Evolutionary conservation across 305 asterid species (phyloP).

Genomic region (Fraxinus sp.): DNA sequence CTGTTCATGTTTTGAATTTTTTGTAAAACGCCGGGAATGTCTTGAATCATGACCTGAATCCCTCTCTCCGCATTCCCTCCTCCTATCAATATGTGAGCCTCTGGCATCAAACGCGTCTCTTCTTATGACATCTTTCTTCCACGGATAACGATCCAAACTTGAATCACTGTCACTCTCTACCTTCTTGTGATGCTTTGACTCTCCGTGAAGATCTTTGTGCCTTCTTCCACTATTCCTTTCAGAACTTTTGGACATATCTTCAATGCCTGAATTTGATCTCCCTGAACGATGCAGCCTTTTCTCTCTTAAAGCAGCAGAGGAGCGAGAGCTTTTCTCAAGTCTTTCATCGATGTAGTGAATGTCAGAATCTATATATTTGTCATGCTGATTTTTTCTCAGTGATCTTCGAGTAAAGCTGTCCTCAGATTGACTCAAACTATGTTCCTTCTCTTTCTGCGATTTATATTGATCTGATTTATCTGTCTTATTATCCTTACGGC

Average conservation of each 20-base stretch:
- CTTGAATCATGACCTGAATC: conserved; percentile 26
- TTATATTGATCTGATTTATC: conserved; percentile 38
- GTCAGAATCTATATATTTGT: conserved; percentile 26
- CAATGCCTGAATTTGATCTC: conserved; percentile 50
- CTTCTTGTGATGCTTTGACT: conserved; percentile 47
- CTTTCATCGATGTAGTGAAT: conserved; percentile 36
- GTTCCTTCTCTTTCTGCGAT: conserved; percentile 36
- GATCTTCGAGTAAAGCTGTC: conserved; percentile 42
- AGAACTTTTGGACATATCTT: conserved; percentile 40
- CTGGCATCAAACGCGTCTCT: conserved; percentile 25
- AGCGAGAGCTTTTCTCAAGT: conserved; percentile 41
- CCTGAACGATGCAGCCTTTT: conserved; percentile 41
- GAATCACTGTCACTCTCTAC: conserved; percentile 47
- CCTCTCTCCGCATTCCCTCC: conserved; percentile 27
- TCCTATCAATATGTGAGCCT: conserved; percentile 31
- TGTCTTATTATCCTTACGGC: conserved; percentile 24
- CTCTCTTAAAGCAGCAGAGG: conserved; percentile 39
- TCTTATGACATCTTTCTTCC: conserved; percentile 34
- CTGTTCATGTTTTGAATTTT: conserved; percentile 12
- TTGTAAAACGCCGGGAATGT: conserved; percentile 18
- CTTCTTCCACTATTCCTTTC: conserved; percentile 42
- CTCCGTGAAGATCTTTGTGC: conserved; percentile 43
- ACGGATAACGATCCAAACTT: conserved; percentile 39
- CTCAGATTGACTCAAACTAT: conserved; percentile 43
- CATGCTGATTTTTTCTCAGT: conserved; percentile 41